Conservation (phyloP, 345 rosid genomes). For the Linum trigynum region DNA sequence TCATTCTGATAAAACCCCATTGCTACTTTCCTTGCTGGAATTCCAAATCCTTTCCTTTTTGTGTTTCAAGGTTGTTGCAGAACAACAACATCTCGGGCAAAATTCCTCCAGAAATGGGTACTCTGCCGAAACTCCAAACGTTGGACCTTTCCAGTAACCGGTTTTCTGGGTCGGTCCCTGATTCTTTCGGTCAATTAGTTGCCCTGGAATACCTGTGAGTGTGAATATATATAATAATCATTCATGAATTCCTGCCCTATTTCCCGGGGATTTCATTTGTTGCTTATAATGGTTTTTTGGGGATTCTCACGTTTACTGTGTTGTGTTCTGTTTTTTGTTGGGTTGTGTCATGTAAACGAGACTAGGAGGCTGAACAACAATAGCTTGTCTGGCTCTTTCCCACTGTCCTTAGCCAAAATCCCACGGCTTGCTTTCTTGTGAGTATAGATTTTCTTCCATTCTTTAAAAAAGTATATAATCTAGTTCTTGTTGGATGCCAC, state of each 20-base stretch:
- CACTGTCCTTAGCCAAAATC: conserved; percentile 59
- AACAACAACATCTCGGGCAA: conserved; percentile 83
- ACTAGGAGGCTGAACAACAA: conserved; percentile 90
- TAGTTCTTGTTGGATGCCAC: too few relatives aligned
- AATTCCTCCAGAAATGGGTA: conserved; percentile 61
- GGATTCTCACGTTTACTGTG: too few relatives aligned
- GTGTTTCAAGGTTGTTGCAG: conserved; percentile 62
- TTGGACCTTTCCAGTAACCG: conserved; percentile 82
- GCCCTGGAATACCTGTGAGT: conserved; percentile 74
- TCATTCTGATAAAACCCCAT: too few relatives aligned
- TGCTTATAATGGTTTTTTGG: not conserved
- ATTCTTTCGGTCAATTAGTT: conserved; percentile 40
- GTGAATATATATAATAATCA: too few relatives aligned
- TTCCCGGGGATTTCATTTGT: not conserved
- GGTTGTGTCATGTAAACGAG: conserved; percentile 31
- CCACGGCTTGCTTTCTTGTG: conserved; percentile 79
- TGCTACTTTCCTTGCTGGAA: too few relatives aligned
- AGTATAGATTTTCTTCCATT: conserved; percentile 22
- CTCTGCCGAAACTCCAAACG: conserved; percentile 59
- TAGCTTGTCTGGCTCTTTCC: conserved; percentile 74
- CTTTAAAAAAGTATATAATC: too few relatives aligned
- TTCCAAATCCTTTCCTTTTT: not conserved
- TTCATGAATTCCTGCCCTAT: not conserved
- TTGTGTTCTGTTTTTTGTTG: conserved; percentile 2
- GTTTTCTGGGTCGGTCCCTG: conserved; percentile 54